phyloP scores from a whole-genome alignment of 352 stramenopile species.

The Lagenidium giganteum region DNA sequence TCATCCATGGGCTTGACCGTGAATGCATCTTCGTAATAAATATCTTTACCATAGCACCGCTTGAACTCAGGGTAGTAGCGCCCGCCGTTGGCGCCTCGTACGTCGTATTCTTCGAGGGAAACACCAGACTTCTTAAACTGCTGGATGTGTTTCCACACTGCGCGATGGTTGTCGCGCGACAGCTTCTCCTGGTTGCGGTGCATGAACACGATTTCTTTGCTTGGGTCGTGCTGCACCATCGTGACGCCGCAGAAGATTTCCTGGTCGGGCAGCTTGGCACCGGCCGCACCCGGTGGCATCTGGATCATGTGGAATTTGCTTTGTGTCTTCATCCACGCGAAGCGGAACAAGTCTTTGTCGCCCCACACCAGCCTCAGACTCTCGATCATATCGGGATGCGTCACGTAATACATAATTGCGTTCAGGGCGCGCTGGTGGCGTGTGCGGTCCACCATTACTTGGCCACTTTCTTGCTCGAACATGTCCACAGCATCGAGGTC shows the following conservation, averaged over 20 bases:
- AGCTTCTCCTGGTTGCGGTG: slow-evolving; percentile 71
- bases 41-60: slow-evolving; percentile 46
- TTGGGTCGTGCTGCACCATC: slow-evolving; percentile 64
- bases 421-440: slow-evolving; percentile 44
- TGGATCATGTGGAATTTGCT: slow-evolving; percentile 58
- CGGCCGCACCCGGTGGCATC: slow-evolving; percentile 37
- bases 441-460: slow-evolving; percentile 56
- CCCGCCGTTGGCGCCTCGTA: slow-evolving; percentile 51
- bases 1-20: slow-evolving; percentile 31
- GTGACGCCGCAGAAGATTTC: slow-evolving; percentile 69
- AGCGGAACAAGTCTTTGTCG: slow-evolving; percentile 78
- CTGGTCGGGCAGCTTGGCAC: slow-evolving; percentile 30
- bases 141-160: slow-evolving; percentile 46
- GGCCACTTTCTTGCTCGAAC: slow-evolving; percentile 79
- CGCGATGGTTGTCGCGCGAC: slow-evolving; percentile 27
- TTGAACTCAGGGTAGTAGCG: slow-evolving; percentile 19
- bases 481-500: slow-evolving; percentile 49
- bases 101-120: slow-evolving; percentile 36
- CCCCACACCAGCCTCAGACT: slow-evolving; percentile 53
- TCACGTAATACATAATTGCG: slow-evolving; percentile 61
- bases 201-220: slow-evolving; percentile 43
- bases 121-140: slow-evolving; percentile 33
- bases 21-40: slow-evolving; percentile 59
- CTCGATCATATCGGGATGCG: slow-evolving; percentile 35
- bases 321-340: slow-evolving; percentile 69